Evolutionary conservation across 2,329 filamentous ascomycete species (phyloP), one percentile per base, ranked within the genome.

Genomic region (Biscogniauxia mediterranea): DNA sequence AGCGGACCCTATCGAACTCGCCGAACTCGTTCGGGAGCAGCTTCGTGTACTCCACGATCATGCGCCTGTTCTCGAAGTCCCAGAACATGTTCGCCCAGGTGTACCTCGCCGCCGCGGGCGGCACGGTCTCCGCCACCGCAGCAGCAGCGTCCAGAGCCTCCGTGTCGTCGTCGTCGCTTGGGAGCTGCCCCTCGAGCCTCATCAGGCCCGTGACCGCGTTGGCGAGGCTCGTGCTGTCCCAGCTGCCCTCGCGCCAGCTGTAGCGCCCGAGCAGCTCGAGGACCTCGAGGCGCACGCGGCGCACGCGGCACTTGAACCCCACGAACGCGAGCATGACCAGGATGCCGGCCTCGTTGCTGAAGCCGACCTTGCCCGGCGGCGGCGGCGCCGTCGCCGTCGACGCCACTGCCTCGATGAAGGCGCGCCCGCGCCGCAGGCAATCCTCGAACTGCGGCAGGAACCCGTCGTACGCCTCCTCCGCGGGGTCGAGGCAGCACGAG

Each of bases 81-180:
- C 68, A 70, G 55, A 69, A 71, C 58, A 68, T 66, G 38, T 71
- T 71, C 2, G 69, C 66, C 68, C 69, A 71, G 13, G 62, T 61
- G 55, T 68, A 71, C 23, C 70, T 57, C 15, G 57, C 56, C 51
- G 61, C 59, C 1, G 67, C 25, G 21, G 61, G 59, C 9, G 60
- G 57, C 5, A 61, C 23, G 9, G 21, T 38, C 5, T 28, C 55
- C 0, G 55, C 51, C 2, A 57, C 49, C 2, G 52, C 17, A 46
- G n/a, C 15, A 38, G 25, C 25, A 20, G n/a, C 32, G n/a, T 38
- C 28, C 19, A 5, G 54, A 4, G 21, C 42, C 6, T 28, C 54
- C 20, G n/a, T 20, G 28, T 23, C 38, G n/a, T 28, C 28, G 11
- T 32, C 28, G 11, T 32, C 28, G 11, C 28, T 32, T 32, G 32